Base-by-base conservation (phyloP, 371 early-diverging fungal species). In the Dinochytrium kinnereticum region DNA sequence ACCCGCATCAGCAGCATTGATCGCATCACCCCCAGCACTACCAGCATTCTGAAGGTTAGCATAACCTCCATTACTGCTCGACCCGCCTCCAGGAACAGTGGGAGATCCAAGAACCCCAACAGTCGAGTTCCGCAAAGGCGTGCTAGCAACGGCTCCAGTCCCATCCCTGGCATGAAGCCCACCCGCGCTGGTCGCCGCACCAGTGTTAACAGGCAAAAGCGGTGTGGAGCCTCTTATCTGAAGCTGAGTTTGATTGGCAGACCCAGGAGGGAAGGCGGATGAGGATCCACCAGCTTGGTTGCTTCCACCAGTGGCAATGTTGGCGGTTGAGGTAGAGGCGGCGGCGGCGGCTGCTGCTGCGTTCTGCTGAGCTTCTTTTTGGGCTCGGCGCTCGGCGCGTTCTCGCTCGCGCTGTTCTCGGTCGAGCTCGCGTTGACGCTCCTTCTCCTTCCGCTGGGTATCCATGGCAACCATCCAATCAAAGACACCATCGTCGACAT, bases 401-500 rank as follows among this genome's bases (percentile, higher is more conserved):
- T 65, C 72, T 51, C 81, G 78, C 61, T 77, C 77, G 1, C 74
- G 61, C 31, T 61, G 51, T 69, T 77, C 76, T 51, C 79, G 79
- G 33, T 81, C 81, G 10, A 51, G 51, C 66, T 81, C 80, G 34
- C 84, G 73, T 50, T 69, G 76, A n/a, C 73, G 69, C 67, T 84
- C 84, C 59, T 78, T 79, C 59, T 84, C 80, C 66, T 73, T 77
- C n/a, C 81, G 68, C 55, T 82, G 75, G 44, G 72, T 70, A 59
- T 86, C 86, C 70, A 86, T 77, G 33, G 79, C 80, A 21, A 93
- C 76, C 92, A 95, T 93, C 98, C 98, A 98, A 80, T 98, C 98
- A 76, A 91, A 96, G n/a, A 96, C 86, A n/a, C 94, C 94, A 78
- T 97, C 96, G 75, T 98, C 96, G 17, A 78, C 81, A 69, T 93